Evolutionary conservation across 2,329 filamentous ascomycete species (phyloP).

Genomic region (Fusarium sp.): DNA sequence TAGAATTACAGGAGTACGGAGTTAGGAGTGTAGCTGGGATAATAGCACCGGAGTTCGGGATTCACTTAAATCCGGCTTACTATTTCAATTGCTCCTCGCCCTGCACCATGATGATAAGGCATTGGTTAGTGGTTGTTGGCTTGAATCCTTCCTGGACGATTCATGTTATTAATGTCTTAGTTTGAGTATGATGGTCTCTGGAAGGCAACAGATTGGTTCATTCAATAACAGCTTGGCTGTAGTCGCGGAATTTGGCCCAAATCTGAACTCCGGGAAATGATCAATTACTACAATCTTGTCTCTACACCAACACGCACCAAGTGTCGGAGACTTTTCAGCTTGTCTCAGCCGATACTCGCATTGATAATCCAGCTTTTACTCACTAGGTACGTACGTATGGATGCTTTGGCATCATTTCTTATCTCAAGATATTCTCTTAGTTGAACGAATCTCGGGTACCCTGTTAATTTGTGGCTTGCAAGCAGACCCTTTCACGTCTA

Average conservation of each 20-base stretch:
- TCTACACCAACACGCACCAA: not conserved
- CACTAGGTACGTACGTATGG: not conserved
- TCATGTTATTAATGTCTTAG: not conserved
- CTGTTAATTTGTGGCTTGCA: not conserved
- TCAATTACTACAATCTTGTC: not conserved
- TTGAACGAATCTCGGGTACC: not conserved
- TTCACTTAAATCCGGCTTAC: constrained; percentile 31
- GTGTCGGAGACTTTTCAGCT: not conserved
- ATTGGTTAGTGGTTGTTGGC: not conserved
- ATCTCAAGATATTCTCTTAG: not conserved
- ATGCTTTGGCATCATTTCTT: not conserved
- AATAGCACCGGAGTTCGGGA: constrained; percentile 19
- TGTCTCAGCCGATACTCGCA: not conserved
- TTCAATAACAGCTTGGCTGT: not conserved
- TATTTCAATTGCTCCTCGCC: not conserved
- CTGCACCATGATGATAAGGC: not conserved
- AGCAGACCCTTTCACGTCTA: too few species aligned
- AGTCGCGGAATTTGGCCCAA: not conserved
- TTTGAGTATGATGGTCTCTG: not conserved
- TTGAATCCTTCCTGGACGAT: not conserved
- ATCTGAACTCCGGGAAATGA: not conserved
- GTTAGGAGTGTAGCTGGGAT: constrained; percentile 13
- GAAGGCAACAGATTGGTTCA: not conserved
- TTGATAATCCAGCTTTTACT: not conserved
- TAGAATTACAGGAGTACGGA: constrained; percentile 20